Evolutionary conservation across 371 early-diverging fungal species (phyloP).

Genomic region (Fennellomyces sp.): DNA sequence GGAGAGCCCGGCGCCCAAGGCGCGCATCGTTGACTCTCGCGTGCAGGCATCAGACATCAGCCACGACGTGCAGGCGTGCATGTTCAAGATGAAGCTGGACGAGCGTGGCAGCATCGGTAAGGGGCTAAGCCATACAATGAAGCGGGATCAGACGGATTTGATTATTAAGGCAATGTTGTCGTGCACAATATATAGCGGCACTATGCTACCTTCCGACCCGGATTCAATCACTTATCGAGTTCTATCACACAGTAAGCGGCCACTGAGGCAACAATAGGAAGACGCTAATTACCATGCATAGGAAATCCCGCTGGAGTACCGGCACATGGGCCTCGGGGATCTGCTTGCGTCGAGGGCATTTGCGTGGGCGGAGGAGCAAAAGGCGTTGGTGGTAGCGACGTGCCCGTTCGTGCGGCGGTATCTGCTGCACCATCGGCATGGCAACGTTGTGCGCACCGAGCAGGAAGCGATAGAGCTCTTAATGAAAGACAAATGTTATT

Average conservation of each 20-base stretch:
- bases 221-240: constrained; percentile 20
- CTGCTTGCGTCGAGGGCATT: constrained; percentile 18
- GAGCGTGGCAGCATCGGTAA: constrained; percentile 21
- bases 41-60: constrained; percentile 12
- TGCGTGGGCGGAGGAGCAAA: constrained; percentile 19
- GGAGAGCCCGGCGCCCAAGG: not conserved
- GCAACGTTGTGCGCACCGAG: constrained; percentile 17
- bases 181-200: constrained; percentile 25
- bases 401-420: constrained; percentile 26
- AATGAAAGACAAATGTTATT: not conserved
- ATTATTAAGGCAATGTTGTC: no score
- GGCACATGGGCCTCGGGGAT: constrained; percentile 24
- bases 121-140: not conserved
- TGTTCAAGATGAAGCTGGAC: constrained; percentile 26
- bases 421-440: constrained; percentile 13
- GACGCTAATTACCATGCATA: not conserved
- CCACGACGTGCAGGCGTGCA: constrained; percentile 18
- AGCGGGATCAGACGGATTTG: not conserved
- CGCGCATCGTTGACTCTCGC: not conserved
- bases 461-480: constrained; percentile 16
- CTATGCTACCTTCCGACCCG: constrained; percentile 30
- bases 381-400: constrained; percentile 15
- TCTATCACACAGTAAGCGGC: constrained; percentile 30
- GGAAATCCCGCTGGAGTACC: constrained; percentile 28
- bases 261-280: no score